Base-by-base conservation (phyloP, 306 rosid species). In the Potentilla sterilis region DNA sequence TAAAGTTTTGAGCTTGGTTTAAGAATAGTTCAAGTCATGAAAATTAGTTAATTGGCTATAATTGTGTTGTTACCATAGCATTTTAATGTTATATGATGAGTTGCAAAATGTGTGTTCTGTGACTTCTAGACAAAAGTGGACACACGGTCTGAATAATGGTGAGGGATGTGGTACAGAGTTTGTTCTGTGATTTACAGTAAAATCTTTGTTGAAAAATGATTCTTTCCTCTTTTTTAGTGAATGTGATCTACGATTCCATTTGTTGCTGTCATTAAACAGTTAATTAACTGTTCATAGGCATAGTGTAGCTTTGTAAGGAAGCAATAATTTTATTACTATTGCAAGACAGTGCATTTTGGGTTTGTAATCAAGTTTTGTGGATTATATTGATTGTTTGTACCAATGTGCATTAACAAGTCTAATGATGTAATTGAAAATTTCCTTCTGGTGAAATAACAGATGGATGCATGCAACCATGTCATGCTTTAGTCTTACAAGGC, bases 71-170 rank as follows among this genome's bases (percentile, higher is more conserved):
- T 41, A 41, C 41, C 14, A 18, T 76, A 43, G 49, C 49, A 32
- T 61, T 13, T 19, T 40, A 13, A 12, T 61, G 22, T 51, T 43
- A 9, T 9, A 35, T 71, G 46, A 40, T 48, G 28, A 28, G 28
- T 28, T 28, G 40, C 40, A 1, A 2, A 12, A 57, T 57, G 18
- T 42, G 42, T 40, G 4, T 72, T 3, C 42, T 34, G 47, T 51
- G 63, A 52, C 69, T 41, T 62, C 22, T 67, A 35, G 14, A 54
- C 73, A 57, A 72, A 72, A 44, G 65, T 24, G 75, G 57, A 38
- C 19, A 24, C 61, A 22, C 52, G 44, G 32, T 54, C 37, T 21
- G 48, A 38, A 52, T 15, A 16, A 38, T 58, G 21, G 41, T 37
- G 5, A 21, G 44, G 54, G 54, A 35, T 59, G 35, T 37, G 14